A percentile compares a stretch with the other conserved stretches of the same genome.
Evolutionary conservation across 208 protist genomes (phyloP).

Genomic region (Trichomonas gallinae): DNA sequence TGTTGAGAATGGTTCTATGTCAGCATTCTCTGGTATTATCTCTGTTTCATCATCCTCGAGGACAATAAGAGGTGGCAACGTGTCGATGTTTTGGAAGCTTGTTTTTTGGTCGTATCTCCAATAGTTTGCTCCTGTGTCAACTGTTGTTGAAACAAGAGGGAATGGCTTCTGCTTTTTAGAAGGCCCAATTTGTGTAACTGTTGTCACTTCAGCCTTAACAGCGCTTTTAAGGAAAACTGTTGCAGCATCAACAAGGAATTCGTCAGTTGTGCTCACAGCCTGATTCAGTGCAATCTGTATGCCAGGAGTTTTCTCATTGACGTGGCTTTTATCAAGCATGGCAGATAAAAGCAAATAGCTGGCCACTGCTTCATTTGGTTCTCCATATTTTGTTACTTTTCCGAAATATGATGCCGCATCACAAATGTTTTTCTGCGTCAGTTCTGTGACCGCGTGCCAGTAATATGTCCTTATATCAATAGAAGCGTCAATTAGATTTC

Average conservation of each 20-base stretch:
- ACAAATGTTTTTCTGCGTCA: not conserved
- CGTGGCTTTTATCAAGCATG: not conserved
- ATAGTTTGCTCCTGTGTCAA: not conserved
- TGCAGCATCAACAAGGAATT: not conserved
- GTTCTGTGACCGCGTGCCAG: not conserved
- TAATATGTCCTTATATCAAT: not conserved
- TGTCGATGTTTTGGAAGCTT: not conserved
- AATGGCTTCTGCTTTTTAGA: not conserved
- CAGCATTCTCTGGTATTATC: not conserved
- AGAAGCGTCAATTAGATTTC: not conserved
- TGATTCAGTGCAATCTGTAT: not conserved
- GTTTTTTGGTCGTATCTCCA: not conserved
- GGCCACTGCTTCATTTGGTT: not conserved
- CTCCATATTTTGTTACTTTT: not conserved
- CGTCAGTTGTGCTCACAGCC: not conserved
- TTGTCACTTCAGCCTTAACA: not conserved
- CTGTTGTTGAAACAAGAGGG: not conserved
- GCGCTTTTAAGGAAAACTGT: not conserved
- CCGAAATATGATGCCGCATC: not conserved
- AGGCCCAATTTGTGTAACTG: not conserved
- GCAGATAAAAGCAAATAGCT: not conserved
- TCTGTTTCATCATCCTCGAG: not conserved
- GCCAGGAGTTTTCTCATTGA: not conserved
- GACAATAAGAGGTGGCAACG: not conserved
- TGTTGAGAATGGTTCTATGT: not conserved